A percentile compares a stretch with the other conserved stretches of the same genome.
Evolutionary conservation across 2,329 filamentous ascomycete genomes (phyloP).

Genomic region (Epichloe glyceriae): DNA sequence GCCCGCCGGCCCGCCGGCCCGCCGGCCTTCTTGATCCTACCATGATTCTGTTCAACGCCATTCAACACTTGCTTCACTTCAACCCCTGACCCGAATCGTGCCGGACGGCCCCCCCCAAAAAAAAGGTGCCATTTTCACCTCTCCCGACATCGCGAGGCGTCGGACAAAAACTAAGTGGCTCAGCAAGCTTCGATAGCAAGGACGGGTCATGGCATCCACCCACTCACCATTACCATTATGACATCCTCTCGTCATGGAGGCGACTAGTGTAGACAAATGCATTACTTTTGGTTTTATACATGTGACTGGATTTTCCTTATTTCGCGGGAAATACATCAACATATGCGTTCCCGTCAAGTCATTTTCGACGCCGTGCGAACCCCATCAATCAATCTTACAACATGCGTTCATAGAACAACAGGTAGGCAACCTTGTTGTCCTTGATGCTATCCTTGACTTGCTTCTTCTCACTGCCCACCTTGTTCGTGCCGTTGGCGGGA

Average conservation of each 20-base stretch:
- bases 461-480: conserved; percentile 42
- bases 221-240: neutral
- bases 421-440: conserved; percentile 94
- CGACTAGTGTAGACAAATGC: neutral
- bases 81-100: neutral
- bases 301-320: neutral
- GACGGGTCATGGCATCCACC: neutral
- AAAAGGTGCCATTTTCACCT: too few relatives aligned
- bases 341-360: neutral
- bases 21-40: too few relatives aligned
- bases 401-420: conserved; percentile 85
- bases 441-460: conserved; percentile 53
- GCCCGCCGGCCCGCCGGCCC: too few relatives aligned
- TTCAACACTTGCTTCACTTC: neutral
- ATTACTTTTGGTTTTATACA: neutral
- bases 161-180: too few relatives aligned
- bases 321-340: neutral
- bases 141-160: too few relatives aligned
- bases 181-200: too few relatives aligned
- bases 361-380: too few relatives aligned
- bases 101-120: neutral
- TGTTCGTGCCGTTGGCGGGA: conserved; percentile 51
- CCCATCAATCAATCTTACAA: conserved; percentile 28
- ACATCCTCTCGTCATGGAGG: too few relatives aligned
- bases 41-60: neutral